These are phyloP conservation scores for Glycine latifolia DNA, from an alignment of 306 rosid species.

Conservation along the genomic window DNA sequence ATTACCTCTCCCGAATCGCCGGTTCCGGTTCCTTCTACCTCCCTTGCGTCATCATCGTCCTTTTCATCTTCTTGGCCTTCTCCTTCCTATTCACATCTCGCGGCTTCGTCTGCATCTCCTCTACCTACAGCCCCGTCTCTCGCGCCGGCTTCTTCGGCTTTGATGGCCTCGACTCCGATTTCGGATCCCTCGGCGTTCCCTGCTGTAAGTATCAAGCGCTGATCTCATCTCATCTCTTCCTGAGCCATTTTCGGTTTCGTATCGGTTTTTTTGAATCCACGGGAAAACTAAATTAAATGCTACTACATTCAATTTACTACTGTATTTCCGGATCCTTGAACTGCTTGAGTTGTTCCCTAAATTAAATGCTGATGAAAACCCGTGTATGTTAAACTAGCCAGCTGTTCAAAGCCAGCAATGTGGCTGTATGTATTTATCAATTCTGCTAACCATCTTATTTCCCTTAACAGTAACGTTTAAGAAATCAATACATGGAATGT, in stretches of 20 bases:
- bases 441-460: background rate
- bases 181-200: conserved; percentile 96
- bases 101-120: conserved; percentile 77
- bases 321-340: conserved; percentile 24
- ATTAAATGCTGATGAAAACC: no score
- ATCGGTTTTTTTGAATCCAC: no score
- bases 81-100: conserved; percentile 69
- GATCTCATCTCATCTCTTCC: background rate
- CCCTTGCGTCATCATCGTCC: conserved; percentile 46
- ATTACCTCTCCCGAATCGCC: conserved; percentile 57
- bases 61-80: conserved; percentile 51
- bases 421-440: background rate
- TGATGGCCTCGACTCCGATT: conserved; percentile 87
- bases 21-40: conserved; percentile 51
- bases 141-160: conserved; percentile 73
- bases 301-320: conserved; percentile 12
- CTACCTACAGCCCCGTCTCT: conserved; percentile 55
- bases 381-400: no score
- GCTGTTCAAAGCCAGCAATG: background rate
- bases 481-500: background rate
- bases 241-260: no score
- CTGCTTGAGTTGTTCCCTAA: background rate
- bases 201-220: conserved; percentile 75
- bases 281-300: background rate
- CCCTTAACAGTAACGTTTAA: background rate